A percentile compares a stretch with the other conserved stretches of the same genome.
phyloP scores from a whole-genome alignment of 805 yeast genomes.

The Monosporozyma siamensis region DNA sequence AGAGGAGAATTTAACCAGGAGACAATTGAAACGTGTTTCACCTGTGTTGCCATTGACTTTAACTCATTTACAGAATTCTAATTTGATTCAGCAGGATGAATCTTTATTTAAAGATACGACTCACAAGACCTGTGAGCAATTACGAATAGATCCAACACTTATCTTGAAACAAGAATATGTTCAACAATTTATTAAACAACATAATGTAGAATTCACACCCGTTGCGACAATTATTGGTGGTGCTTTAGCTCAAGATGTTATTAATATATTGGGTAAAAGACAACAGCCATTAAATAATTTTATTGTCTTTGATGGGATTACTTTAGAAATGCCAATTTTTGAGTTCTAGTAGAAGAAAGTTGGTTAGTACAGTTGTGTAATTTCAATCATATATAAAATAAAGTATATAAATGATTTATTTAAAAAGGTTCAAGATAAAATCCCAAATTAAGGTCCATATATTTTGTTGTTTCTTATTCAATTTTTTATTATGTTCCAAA shows the following conservation, averaged over 20 bases:
- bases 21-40: constrained; percentile 25
- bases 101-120: constrained; percentile 14
- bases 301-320: constrained; percentile 62
- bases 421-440: not conserved
- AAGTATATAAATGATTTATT: not conserved
- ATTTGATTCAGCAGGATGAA: constrained; percentile 6
- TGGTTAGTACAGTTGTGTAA: no score
- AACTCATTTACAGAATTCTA: constrained; percentile 26
- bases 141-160: constrained; percentile 41
- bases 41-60: constrained; percentile 42
- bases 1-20: constrained; percentile 27
- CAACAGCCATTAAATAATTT: constrained; percentile 79
- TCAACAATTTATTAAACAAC: constrained; percentile 38
- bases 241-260: constrained; percentile 78
- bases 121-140: constrained; percentile 20
- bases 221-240: constrained; percentile 87
- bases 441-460: not conserved
- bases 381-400: no score
- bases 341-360: constrained; percentile 16
- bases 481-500: constrained; percentile 1
- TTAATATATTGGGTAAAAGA: constrained; percentile 66
- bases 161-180: constrained; percentile 32
- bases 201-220: constrained; percentile 62
- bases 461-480: not conserved
- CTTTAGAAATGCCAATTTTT: constrained; percentile 71